Conservation (phyloP, 2,329 filamentous ascomycete genomes). For the Blastomyces gilchristii region DNA sequence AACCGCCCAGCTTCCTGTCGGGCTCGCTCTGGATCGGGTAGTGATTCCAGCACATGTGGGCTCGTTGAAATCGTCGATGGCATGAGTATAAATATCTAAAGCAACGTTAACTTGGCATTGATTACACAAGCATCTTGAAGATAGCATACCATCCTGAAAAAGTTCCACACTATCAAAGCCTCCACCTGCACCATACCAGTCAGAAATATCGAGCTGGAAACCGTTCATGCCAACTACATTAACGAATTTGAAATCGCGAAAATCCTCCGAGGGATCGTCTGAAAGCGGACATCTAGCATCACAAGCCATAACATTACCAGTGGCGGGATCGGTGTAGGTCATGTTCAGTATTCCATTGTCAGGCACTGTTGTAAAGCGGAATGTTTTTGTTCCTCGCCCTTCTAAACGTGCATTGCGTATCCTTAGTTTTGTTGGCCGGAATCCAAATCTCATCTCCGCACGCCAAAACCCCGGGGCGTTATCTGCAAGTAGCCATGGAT, state of each 20-base stretch:
- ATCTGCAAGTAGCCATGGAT: slow-evolving; percentile 73
- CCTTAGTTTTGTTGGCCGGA: slow-evolving; percentile 75
- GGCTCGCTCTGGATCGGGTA: slow-evolving; percentile 55
- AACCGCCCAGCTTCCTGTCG: slow-evolving; percentile 63
- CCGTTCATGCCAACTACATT: slow-evolving; percentile 77
- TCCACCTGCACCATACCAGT: slow-evolving; percentile 76
- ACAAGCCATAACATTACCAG: slow-evolving; percentile 59
- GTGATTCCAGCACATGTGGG: slow-evolving; percentile 61
- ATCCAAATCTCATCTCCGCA: slow-evolving; percentile 71
- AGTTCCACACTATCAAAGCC: slow-evolving; percentile 80
- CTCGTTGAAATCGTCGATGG: slow-evolving; percentile 79
- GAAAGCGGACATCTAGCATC: slow-evolving; percentile 79
- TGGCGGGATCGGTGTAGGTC: slow-evolving; percentile 68
- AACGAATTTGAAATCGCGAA: slow-evolving; percentile 87
- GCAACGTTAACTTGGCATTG: slow-evolving; percentile 1
- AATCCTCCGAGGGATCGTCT: slow-evolving; percentile 52
- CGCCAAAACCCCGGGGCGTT: slow-evolving; percentile 69
- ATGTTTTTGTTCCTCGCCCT: slow-evolving; percentile 78
- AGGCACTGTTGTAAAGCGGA: slow-evolving; percentile 74
- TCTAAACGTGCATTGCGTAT: slow-evolving; percentile 79
- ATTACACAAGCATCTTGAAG: not conserved
- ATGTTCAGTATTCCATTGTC: slow-evolving; percentile 93
- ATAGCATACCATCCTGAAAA: slow-evolving; percentile 56
- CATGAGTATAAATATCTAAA: slow-evolving; percentile 68
- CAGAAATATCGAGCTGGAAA: slow-evolving; percentile 76